Base-by-base conservation (phyloP, 2,329 filamentous ascomycete species). In the Colletotrichum lentis region DNA sequence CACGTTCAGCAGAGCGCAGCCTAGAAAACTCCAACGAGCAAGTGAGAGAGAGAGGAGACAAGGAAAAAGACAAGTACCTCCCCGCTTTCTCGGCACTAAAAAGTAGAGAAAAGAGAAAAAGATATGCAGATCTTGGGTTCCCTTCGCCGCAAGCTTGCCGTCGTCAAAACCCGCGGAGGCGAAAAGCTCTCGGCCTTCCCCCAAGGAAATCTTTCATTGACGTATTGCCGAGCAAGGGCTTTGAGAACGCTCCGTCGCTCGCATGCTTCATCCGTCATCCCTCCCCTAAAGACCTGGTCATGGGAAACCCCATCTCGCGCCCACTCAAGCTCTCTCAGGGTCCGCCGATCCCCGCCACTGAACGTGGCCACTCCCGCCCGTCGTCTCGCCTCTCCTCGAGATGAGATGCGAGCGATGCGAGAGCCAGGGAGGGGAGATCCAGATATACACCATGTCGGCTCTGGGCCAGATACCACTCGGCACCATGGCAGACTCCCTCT, bases 321-420 rank as follows among this genome's bases (percentile, higher is more conserved):
- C 16, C 39, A 22, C 39, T 27, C 22, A 37, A 22, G 39, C 7
- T n/a, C 16, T 14, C n/a, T 27, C 27, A 31, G 41, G 31, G 11
- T 39, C 47, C 56, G 62, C 49, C 47, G 56, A 67, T 54, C 46
- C 31, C 53, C 53, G 31, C 60, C 60, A 54, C 52, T 5, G 20
- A 44, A 47, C 39, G n/a, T 46, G 27, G 27, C 27, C 27, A 22
- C 5, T 27, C 39, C 27, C 35, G 43, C 52, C 58, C 14, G 22
- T n/a, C 49, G 27, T 37, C n/a, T n/a, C n/a, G 10, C 20, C 56
- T 24, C 31, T 16, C 2, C 27, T 31, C 27, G 7, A 24, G 24
- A 24, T 24, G 24, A 31, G 27, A 31, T 7, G 7, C 27, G 27
- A 31, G 27, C 18, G 24, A 4, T 20, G 22, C 18, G n/a, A 47